phyloP scores from a whole-genome alignment of 2,329 filamentous ascomycete species.

The Hymenoscyphus albidus region DNA sequence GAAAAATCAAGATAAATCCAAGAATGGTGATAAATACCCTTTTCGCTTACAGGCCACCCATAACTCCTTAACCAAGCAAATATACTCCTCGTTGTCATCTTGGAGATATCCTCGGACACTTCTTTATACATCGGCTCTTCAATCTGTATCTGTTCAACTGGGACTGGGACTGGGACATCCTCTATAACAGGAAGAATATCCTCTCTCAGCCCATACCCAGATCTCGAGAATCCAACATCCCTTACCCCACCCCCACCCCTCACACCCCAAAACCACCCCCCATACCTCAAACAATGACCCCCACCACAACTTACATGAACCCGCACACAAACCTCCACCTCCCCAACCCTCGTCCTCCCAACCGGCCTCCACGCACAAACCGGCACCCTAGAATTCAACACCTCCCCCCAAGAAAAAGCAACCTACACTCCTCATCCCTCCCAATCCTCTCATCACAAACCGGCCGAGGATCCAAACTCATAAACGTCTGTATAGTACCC shows the following conservation, averaged over 20 bases:
- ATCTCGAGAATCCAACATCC: conserved; percentile 15
- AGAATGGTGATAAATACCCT: conserved; percentile 26
- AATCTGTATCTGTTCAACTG: conserved; percentile 3
- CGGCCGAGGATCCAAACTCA: conserved; percentile 11
- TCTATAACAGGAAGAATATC: neutral
- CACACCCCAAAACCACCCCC: conserved; percentile 26
- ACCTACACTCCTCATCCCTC: conserved; percentile 14
- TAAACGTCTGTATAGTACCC: conserved; percentile 14
- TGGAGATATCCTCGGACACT: conserved; percentile 22
- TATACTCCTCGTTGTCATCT: conserved; percentile 33
- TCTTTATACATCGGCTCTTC: neutral
- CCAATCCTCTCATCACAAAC: conserved; percentile 5
- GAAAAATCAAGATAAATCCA: conserved; percentile 27
- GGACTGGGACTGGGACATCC: neutral
- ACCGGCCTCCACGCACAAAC: conserved; percentile 34
- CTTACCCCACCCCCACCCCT: conserved; percentile 12
- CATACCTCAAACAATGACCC: conserved; percentile 28
- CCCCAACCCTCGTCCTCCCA: conserved; percentile 29
- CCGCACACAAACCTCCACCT: conserved; percentile 34
- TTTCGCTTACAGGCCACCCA: conserved; percentile 27
- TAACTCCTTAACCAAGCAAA: conserved; percentile 33
- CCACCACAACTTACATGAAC: conserved; percentile 26
- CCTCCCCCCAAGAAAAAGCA: conserved; percentile 14
- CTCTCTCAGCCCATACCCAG: neutral
- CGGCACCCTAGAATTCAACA: conserved; percentile 14